Base-by-base conservation (phyloP, 148 eudicot species). In the Rhododendron kiyosumense region DNA sequence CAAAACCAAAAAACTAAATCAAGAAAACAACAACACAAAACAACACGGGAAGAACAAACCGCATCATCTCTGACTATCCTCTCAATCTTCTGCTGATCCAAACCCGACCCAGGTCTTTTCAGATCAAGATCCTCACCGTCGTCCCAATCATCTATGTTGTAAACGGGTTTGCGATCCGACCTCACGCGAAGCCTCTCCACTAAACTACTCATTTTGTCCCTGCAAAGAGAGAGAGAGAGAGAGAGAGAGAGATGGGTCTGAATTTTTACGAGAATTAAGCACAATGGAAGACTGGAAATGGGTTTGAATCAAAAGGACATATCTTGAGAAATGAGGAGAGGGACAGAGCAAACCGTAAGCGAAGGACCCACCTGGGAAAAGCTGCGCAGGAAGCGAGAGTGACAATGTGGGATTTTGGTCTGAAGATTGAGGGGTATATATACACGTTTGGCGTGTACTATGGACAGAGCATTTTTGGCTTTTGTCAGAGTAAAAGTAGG, bases 161-260 rank as follows among this genome's bases (percentile, higher is more conserved):
- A 96, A 12, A 92, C 28, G 48, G 99, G 99, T 80, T 90, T 90
- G 32, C 97, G 91, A 76, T 95, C 99, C 9, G 99, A 89, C 85
- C 99, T 92, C 30, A 85, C 93, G 14, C 98, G 97, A 49, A 96
- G 96, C 91, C 99, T 92, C 93, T 96, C 99, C 7, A 93, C 96
- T 84, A 95, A 93, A 87, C 99, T 96, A 84, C 93, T 90, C 99
- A 96, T 96, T 81, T 78, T 59, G 7, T 86, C 93, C 77, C 75
- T 51, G 63, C 38, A 79, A 3, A 4, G 26, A 78, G 17, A 24
- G 14, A 78, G 0, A 1, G 13, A n/a, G 36, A n/a, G 36, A 34
- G 3, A 41, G 59, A 78, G 59, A 79, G 22, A 79, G 8, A 48
- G 59, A 48, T 8, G 61, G 61, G 61, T 54, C 17, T 80, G 63